Base-by-base conservation (phyloP, 2,329 filamentous ascomycete genomes). In the Diaporthe sp. region DNA sequence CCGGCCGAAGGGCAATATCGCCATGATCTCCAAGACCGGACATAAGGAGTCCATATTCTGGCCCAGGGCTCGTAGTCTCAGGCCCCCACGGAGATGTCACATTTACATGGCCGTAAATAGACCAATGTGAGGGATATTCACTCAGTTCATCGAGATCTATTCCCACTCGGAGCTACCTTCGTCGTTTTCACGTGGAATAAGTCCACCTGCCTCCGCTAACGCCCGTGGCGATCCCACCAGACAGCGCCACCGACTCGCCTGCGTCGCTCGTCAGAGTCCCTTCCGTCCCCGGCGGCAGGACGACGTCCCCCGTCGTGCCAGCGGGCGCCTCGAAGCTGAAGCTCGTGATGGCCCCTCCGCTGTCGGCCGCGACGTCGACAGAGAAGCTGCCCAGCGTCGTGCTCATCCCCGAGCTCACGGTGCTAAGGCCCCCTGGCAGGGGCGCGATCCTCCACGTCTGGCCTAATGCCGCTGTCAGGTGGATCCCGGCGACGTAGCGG, bases 401-500 rank as follows among this genome's bases (percentile, higher is more conserved):
- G 42, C 73, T 63, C 47, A 77, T 60, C 10, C 76, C 76, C 22
- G 70, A 42, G n/a, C 58, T 75, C 25, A 77, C 63, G 22, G 70
- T 55, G 44, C 78, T 81, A n/a, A 87, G 78, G 72, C 86, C 84
- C 0, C 84, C 85, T 44, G 84, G 80, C 74, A 85, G 82, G 5
- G 86, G 86, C 51, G 80, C 82, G 22, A 87, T 80, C 42, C 73
- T 76, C 84, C 85, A 87, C 10, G 79, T 78, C 51, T 79, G 80
- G 0, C 85, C 85, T 4, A 80, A 82, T 2, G 82, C 82, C 1
- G 80, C 77, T 0, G 82, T 83, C 47, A 88, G 78, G 72, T 82
- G 81, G 31, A 89, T 79, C 0, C 88, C 88, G 1, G 88, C 81
- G 25, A 88, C 80, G 37, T 84, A 83, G 55, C 85, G 83, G 3